Base-by-base conservation (phyloP, 805 yeast genomes). In the Myxozyma melibiosi region DNA sequence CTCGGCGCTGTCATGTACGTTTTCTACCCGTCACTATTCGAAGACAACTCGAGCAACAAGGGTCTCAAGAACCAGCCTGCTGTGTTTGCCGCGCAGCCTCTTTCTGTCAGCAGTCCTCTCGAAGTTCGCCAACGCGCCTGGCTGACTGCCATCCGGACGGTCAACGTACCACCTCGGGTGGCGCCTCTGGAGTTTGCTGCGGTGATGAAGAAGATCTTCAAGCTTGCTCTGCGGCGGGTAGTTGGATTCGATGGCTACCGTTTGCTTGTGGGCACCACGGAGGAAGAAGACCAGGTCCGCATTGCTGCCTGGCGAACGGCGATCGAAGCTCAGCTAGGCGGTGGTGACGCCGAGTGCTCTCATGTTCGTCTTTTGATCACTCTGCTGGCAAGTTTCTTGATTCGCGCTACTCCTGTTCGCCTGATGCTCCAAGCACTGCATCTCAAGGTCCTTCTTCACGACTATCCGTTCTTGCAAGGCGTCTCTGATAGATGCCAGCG, bases 271-370 rank as follows among this genome's bases (percentile, higher is more conserved):
- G 56, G 62, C 50, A 34, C 59, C 16, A 53, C 62, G 42, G 62
- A 42, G 38, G 53, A 61, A 25, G 59, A 54, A 39, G 53, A 61
- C 44, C 33, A 37, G 13, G 50, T 43, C 8, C 51, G 60, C n/a
- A 52, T 55, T 20, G 55, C 54, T 18, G 63, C 57, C 22, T 55
- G 61, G 65, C 50, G 56, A 39, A 62, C 57, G 18, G 73, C 74
- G 4, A 65, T 70, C 37, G 74, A 72, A 54, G 67, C 74, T 7
- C 75, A 73, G 58, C 68, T 73, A n/a, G 64, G 70, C 40, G 75
- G 75, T 22, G 76, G 75, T 14, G 76, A 72, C 54, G 39, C 56
- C n/a, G 55, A 64, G 14, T 57, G 66, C 58, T 54, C 66, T 16
- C 55, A 59, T 22, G 42, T 52, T 8, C 55, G 72, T 18, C 56